Conservation (phyloP, 331 rosid species). For the Phaseolus coccineus region DNA sequence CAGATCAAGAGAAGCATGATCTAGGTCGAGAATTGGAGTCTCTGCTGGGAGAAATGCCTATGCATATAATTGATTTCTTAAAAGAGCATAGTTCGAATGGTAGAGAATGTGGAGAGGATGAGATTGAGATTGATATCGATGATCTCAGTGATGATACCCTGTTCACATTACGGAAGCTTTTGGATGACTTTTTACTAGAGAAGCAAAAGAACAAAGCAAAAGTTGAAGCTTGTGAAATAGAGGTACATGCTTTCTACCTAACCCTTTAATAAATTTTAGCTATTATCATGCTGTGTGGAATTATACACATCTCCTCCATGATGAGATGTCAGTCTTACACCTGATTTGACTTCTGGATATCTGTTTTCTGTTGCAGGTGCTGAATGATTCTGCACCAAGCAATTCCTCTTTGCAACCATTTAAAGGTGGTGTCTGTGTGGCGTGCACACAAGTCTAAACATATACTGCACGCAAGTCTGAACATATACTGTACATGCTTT, state of each 20-base stretch:
- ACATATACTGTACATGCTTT: conserved; percentile 1
- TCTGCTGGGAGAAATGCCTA: conserved; percentile 72
- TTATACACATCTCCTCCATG: background rate
- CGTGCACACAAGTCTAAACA: background rate
- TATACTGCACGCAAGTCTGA: background rate
- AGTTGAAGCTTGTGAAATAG: conserved; percentile 80
- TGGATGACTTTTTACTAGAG: conserved; percentile 71
- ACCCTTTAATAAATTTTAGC: conserved; percentile 5
- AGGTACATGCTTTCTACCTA: conserved; percentile 56
- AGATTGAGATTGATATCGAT: conserved; percentile 84
- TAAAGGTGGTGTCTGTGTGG: conserved; percentile 59
- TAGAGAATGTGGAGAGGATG: conserved; percentile 76
- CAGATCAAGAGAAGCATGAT: conserved; percentile 65
- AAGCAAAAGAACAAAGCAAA: conserved; percentile 59
- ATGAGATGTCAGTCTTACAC: conserved; percentile 18
- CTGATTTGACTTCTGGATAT: conserved; percentile 34
- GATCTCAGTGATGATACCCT: conserved; percentile 84
- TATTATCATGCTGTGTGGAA: conserved; percentile 18
- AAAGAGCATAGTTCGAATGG: conserved; percentile 76
- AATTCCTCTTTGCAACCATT: conserved; percentile 86
- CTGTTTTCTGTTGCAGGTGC: conserved; percentile 61
- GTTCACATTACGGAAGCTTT: conserved; percentile 66
- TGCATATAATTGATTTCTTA: conserved; percentile 74
- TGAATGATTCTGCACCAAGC: conserved; percentile 84
- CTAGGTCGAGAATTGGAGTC: conserved; percentile 80